phyloP scores from a whole-genome alignment of 148 eudicot species.

The Salicornia ramosissima region DNA sequence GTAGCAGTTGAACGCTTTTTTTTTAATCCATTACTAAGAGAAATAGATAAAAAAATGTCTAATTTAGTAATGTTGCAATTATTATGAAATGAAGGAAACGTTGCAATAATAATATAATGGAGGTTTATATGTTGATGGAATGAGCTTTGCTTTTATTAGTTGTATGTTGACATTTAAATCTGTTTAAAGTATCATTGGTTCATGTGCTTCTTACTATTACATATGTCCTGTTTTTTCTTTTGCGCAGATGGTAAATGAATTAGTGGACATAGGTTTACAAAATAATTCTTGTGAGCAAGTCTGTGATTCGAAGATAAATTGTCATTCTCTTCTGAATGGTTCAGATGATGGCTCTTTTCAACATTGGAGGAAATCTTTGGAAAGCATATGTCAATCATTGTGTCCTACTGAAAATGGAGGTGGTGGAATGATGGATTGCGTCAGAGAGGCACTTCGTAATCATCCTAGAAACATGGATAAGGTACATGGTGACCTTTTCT shows the following conservation, averaged over 20 bases:
- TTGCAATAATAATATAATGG: no score
- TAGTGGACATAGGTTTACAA: conserved; percentile 21
- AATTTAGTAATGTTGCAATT: no score
- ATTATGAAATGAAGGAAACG: no score
- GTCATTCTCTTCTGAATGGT: conserved; percentile 34
- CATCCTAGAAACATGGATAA: conserved; percentile 27
- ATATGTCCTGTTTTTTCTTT: conserved; percentile 18
- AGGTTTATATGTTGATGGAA: background rate
- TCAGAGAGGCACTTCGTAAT: conserved; percentile 37
- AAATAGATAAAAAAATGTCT: no score
- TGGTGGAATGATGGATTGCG: conserved; percentile 39
- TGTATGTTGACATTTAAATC: background rate
- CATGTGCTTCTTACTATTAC: conserved; percentile 9
- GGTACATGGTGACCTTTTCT: conserved; percentile 26
- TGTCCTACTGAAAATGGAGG: conserved; percentile 38
- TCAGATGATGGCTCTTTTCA: conserved; percentile 41
- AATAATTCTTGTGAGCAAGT: conserved; percentile 30
- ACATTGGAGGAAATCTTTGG: conserved; percentile 42
- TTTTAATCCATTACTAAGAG: no score
- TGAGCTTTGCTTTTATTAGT: background rate
- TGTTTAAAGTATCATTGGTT: conserved; percentile 6
- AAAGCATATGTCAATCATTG: conserved; percentile 45
- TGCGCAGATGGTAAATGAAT: conserved; percentile 34
- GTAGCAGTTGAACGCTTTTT: no score
- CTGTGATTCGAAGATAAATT: conserved; percentile 33